phyloP scores from a whole-genome alignment of 1,284 basidiomycete species.

The Puccinia novopanici region DNA sequence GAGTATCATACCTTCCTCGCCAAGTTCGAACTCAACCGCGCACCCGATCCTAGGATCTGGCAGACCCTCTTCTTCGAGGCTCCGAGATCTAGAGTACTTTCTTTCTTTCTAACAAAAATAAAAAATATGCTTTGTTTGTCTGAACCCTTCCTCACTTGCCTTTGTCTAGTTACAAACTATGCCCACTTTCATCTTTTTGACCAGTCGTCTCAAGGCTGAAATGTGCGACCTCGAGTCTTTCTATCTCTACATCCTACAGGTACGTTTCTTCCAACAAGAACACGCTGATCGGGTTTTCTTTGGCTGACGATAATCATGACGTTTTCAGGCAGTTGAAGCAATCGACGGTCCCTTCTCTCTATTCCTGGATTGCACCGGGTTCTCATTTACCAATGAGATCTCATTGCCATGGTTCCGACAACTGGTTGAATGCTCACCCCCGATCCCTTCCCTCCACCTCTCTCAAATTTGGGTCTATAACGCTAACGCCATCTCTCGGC shows the following conservation, averaged over 20 bases:
- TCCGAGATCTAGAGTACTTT: conserved; percentile 38
- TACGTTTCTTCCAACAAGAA: not conserved
- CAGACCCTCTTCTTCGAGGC: conserved; percentile 43
- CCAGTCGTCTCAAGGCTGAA: conserved; percentile 39
- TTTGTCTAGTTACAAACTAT: conserved; percentile 28
- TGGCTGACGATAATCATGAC: not conserved
- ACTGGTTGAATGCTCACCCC: conserved; percentile 45
- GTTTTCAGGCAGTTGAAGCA: conserved; percentile 61
- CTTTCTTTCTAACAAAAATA: conserved; percentile 4
- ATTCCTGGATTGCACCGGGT: conserved; percentile 53
- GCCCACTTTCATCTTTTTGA: conserved; percentile 41
- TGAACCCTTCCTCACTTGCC: not conserved
- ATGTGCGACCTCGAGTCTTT: conserved; percentile 50
- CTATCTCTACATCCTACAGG: conserved; percentile 45
- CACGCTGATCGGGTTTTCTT: too few relatives aligned
- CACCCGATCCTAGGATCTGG: conserved; percentile 43
- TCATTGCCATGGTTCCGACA: conserved; percentile 50
- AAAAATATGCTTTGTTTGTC: not conserved
- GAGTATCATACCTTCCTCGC: conserved; percentile 41
- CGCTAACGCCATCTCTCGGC: conserved; percentile 46
- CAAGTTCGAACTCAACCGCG: conserved; percentile 37
- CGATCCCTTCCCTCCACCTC: conserved; percentile 31
- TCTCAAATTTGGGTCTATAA: conserved; percentile 46
- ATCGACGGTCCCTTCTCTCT: conserved; percentile 57
- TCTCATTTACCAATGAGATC: conserved; percentile 36